Evolutionary conservation across 495 filamentous ascomycete genomes (phyloP).

Genomic region (Tuber umbilicatum): DNA sequence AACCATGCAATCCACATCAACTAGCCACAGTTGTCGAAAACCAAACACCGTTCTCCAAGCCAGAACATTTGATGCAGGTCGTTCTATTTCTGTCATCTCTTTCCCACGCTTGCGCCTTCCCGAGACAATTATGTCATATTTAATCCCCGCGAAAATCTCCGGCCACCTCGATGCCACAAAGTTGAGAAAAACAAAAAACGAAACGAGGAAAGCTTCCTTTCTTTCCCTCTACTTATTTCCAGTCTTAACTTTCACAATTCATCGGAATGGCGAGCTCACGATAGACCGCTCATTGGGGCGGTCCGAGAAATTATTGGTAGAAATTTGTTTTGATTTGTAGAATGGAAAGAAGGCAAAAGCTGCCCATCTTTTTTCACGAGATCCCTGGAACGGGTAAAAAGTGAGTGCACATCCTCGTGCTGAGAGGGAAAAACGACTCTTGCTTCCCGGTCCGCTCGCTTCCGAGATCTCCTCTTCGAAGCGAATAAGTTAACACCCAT

Average conservation of each 20-base stretch:
- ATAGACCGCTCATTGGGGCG: neutral
- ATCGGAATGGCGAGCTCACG: neutral
- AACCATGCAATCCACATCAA: neutral
- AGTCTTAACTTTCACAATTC: neutral
- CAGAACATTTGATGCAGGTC: neutral
- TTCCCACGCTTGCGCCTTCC: neutral
- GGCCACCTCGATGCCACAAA: neutral
- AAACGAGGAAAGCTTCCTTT: neutral
- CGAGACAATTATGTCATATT: neutral
- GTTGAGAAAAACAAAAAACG: neutral
- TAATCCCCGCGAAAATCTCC: slow-evolving; percentile 4
- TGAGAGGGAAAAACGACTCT: neutral
- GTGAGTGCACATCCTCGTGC: neutral
- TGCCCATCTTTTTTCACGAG: neutral
- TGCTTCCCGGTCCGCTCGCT: slow-evolving; percentile 1
- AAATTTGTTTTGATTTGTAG: neutral
- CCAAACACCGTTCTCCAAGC: neutral
- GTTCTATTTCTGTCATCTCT: neutral
- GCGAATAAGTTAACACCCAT: neutral
- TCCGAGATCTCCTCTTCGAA: neutral
- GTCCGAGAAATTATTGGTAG: neutral
- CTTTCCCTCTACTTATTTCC: neutral
- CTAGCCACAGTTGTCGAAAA: neutral
- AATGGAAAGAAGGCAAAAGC: neutral
- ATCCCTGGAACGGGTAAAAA: neutral